phyloP scores from a whole-genome alignment of 148 eudicot genomes.

The Euryodendron excelsum region DNA sequence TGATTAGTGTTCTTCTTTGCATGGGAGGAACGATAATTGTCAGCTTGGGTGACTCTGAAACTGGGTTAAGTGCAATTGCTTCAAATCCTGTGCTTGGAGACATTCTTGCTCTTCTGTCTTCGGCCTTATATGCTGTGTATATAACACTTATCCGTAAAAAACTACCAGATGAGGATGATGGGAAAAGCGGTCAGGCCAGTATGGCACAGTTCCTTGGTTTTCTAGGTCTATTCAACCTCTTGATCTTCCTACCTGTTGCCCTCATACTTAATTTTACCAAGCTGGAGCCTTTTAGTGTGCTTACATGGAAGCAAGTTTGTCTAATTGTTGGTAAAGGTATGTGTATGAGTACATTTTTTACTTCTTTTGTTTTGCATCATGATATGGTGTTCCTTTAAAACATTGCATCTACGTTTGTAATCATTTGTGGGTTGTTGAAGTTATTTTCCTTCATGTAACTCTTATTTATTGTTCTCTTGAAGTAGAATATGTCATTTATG shows the following conservation, averaged over 20 bases:
- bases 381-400: background rate
- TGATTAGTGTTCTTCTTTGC: constrained; percentile 85
- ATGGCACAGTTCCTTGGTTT: constrained; percentile 97
- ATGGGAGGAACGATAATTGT: constrained; percentile 96
- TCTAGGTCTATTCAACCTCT: constrained; percentile 75
- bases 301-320: constrained; percentile 70
- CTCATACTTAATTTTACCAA: constrained; percentile 58
- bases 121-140: constrained; percentile 83
- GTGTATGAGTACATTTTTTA: background rate
- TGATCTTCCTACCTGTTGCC: constrained; percentile 86
- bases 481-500: background rate
- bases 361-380: background rate
- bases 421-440: background rate
- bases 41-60: constrained; percentile 77
- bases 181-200: constrained; percentile 63
- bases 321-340: constrained; percentile 87
- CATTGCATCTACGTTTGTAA: background rate
- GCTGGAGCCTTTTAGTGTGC: constrained; percentile 56
- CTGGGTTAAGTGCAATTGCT: constrained; percentile 47
- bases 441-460: background rate
- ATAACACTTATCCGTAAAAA: constrained; percentile 79
- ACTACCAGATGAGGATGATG: constrained; percentile 75
- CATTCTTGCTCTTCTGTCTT: constrained; percentile 63
- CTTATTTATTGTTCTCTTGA: background rate
- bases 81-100: constrained; percentile 82